These are phyloP conservation scores for Rhododendron molle DNA, from an alignment of 148 eudicot species.

Conservation along the genomic window DNA sequence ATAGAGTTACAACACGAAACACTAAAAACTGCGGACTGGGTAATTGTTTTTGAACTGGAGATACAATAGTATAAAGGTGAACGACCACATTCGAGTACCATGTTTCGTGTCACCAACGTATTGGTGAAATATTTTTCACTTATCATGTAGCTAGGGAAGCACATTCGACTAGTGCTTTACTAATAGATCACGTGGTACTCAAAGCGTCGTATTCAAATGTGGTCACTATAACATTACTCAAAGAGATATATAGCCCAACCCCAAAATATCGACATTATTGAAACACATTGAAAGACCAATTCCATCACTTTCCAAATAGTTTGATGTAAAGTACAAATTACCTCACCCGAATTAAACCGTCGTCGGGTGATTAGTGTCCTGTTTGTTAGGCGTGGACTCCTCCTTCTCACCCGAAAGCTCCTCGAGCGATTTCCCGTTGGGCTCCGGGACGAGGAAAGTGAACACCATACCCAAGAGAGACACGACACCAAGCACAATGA, in stretches of 20 bases:
- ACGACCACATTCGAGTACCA: too few relatives aligned
- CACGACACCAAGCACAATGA: constrained; percentile 50
- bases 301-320: not conserved
- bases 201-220: too few relatives aligned
- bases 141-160: too few relatives aligned
- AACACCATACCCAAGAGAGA: constrained; percentile 48
- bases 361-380: constrained; percentile 19
- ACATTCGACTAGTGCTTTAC: too few relatives aligned
- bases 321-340: too few relatives aligned
- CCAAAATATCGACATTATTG: not conserved
- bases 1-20: not conserved
- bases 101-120: too few relatives aligned
- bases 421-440: constrained; percentile 79
- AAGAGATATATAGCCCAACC: not conserved
- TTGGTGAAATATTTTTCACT: too few relatives aligned
- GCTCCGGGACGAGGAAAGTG: constrained; percentile 75
- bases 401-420: constrained; percentile 67
- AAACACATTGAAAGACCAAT: not conserved
- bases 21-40: not conserved
- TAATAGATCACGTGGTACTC: too few relatives aligned
- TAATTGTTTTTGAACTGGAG: not conserved
- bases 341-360: constrained; percentile 42
- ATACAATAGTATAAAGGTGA: not conserved
- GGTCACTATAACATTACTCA: too few relatives aligned
- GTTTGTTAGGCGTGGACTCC: not conserved